Evolutionary conservation across 2,329 filamentous ascomycete species (phyloP), one percentile per base, ranked within the genome.

Genomic region (Ophiostoma piceae): DNA sequence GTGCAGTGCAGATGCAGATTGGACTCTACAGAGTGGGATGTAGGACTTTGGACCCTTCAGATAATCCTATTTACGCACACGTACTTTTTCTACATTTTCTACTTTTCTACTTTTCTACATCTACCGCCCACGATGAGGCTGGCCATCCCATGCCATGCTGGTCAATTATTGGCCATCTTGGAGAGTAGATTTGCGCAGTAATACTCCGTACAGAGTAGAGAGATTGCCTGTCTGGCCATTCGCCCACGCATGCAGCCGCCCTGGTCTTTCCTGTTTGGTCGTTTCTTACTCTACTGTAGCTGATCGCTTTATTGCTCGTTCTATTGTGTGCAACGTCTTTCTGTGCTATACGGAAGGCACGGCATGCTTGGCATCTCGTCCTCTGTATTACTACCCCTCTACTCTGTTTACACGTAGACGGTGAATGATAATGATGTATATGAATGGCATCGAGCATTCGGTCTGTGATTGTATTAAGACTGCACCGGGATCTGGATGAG

Each of bases 251-350:
- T 29, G 26, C 29, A 22, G 29, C 60, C 29, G 35, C 14, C 26
- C 60, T 37, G 14, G 60, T 14, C 57, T 37, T 62, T 64, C 29
- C 29, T 64, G 29, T 64, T 29, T 37, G 29, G 32, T 32, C n/a
- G 16, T 35, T 37, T 14, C 32, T 29, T 19, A 37, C 60, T 29
- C 26, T 29, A 29, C 26, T 29, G 26, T 29, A 29, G 26, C 26
- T 29, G 26, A 8, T 35, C 65, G 65, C 65, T 66, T 22, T 66
- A 47, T 66, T 66, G 39, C 39, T 66, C 65, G 65, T 66, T 66
- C 65, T 43, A 43, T 66, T 47, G 37, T 39, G 37, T 43, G 35
- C 22, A 14, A 43, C 64, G 22, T 22, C 9, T 22, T 14, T 29
- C 8, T 14, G 19, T 22, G 2, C n/a, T 14, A 26, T 57, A 11